Percentiles rank a stretch among this genome's conserved stretches.
phyloP scores from a whole-genome alignment of 495 filamentous ascomycete genomes.

The Talaromyces nanjingensis region DNA sequence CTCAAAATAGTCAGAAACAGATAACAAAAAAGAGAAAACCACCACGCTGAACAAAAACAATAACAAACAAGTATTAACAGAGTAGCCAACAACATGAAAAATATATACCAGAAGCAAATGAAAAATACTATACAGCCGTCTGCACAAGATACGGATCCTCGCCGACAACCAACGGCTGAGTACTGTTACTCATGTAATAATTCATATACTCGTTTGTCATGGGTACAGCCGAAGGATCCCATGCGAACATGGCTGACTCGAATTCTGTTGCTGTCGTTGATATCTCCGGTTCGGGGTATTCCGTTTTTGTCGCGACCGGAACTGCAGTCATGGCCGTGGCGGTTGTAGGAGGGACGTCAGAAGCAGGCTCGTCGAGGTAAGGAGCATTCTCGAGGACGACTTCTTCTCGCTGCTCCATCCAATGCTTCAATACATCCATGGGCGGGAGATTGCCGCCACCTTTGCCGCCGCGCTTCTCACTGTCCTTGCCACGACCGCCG shows the following conservation, averaged over 20 bases:
- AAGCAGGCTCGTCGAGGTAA: conserved; percentile 4
- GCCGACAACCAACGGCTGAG: conserved; percentile 22
- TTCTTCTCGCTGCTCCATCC: conserved; percentile 68
- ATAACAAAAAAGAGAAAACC: background rate
- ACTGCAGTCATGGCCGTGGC: background rate
- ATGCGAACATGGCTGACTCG: conserved; percentile 14
- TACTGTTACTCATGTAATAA: conserved; percentile 24
- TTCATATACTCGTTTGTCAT: conserved; percentile 26
- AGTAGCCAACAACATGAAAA: background rate
- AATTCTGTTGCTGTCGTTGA: conserved; percentile 6
- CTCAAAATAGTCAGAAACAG: background rate
- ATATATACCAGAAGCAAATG: background rate
- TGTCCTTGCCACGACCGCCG: conserved; percentile 46
- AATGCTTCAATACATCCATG: conserved; percentile 74
- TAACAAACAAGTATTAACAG: background rate
- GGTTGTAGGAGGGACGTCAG: background rate
- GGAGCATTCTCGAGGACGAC: conserved; percentile 28
- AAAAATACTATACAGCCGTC: conserved; percentile 15
- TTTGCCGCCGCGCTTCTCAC: conserved; percentile 69
- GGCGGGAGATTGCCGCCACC: conserved; percentile 76
- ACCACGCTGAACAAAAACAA: conserved; percentile 6
- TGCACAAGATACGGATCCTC: conserved; percentile 29
- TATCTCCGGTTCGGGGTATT: background rate
- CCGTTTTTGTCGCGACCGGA: background rate
- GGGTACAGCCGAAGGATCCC: conserved; percentile 18